phyloP scores from a whole-genome alignment of 2,329 filamentous ascomycete species.

The Gyromitra esculenta region DNA sequence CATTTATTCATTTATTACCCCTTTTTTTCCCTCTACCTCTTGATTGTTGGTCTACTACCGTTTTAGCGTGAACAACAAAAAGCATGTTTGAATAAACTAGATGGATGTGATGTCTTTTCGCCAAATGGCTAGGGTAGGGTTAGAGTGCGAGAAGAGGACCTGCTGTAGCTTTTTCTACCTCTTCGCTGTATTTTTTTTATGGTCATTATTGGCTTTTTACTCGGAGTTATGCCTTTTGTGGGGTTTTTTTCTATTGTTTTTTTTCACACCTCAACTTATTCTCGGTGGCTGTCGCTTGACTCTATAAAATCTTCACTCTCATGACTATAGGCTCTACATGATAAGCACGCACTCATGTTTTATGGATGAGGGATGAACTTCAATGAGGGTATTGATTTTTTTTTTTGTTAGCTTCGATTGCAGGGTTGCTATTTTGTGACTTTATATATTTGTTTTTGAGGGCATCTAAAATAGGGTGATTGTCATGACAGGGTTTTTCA shows the following conservation, averaged over 20 bases:
- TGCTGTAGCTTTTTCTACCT: slow-evolving; percentile 31
- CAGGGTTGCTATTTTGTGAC: slow-evolving; percentile 18
- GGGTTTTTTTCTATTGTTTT: slow-evolving; percentile 20
- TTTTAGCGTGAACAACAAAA: slow-evolving; percentile 39
- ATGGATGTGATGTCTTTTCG: slow-evolving; percentile 37
- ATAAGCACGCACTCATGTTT: slow-evolving; percentile 16
- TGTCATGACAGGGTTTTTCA: slow-evolving; percentile 17
- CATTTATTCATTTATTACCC: slow-evolving; percentile 26
- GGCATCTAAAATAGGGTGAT: slow-evolving; percentile 28
- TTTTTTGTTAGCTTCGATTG: slow-evolving; percentile 5
- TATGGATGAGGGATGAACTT: slow-evolving; percentile 12
- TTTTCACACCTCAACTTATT: slow-evolving; percentile 23
- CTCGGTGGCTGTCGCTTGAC: slow-evolving; percentile 27
- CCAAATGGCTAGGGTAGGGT: slow-evolving; percentile 2
- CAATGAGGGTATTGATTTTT: slow-evolving; percentile 3
- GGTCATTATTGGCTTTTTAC: slow-evolving; percentile 23
- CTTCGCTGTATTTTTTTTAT: slow-evolving; percentile 40
- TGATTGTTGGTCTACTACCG: slow-evolving; percentile 15
- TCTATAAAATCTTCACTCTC: slow-evolving; percentile 4
- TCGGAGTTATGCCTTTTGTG: slow-evolving; percentile 43
- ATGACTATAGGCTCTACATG: background rate
- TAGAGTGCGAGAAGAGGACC: background rate
- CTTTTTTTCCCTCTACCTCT: slow-evolving; percentile 15
- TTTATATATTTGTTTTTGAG: slow-evolving; percentile 28
- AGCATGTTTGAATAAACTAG: slow-evolving; percentile 52